A percentile compares a stretch with the other conserved stretches of the same genome.
phyloP scores from a whole-genome alignment of 2,329 filamentous ascomycete genomes.

The Orbilia brochopaga region DNA sequence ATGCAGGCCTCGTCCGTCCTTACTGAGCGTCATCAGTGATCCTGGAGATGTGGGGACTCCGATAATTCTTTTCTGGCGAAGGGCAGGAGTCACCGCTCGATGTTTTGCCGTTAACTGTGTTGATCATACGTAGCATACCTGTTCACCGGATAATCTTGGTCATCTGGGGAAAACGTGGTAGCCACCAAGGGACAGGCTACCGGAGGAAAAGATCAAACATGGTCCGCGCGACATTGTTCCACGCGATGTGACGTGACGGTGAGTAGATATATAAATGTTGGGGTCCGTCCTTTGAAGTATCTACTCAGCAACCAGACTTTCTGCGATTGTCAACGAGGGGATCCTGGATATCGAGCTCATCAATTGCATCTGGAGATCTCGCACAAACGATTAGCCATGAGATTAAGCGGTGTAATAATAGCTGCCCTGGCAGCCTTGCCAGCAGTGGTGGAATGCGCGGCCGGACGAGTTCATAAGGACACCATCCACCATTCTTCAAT shows the following conservation, averaged over 20 bases:
- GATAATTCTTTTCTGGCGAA: background rate
- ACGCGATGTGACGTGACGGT: background rate
- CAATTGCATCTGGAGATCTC: too few species aligned
- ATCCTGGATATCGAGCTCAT: too few species aligned
- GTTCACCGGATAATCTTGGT: constrained; percentile 43
- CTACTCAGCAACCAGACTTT: background rate
- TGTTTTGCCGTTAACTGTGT: constrained; percentile 50
- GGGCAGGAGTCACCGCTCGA: constrained; percentile 26
- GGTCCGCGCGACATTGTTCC: constrained; percentile 15
- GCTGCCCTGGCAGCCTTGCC: constrained; percentile 36
- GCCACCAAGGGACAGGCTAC: constrained; percentile 6
- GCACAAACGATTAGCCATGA: constrained; percentile 18
- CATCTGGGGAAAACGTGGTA: constrained; percentile 26
- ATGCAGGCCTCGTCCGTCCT: background rate
- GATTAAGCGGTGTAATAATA: constrained; percentile 23
- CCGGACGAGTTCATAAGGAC: constrained; percentile 39
- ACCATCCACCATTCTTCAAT: constrained; percentile 25
- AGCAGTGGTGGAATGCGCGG: constrained; percentile 28
- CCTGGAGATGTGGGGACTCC: constrained; percentile 31
- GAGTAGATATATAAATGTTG: constrained; percentile 1
- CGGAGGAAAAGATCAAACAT: constrained; percentile 15
- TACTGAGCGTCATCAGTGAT: constrained; percentile 3
- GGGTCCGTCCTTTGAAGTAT: background rate
- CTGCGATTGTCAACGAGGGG: background rate
- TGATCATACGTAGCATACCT: constrained; percentile 5